Base-by-base conservation (phyloP, 768 basidiomycete genomes). In the Peribolospora kevripleyi region DNA sequence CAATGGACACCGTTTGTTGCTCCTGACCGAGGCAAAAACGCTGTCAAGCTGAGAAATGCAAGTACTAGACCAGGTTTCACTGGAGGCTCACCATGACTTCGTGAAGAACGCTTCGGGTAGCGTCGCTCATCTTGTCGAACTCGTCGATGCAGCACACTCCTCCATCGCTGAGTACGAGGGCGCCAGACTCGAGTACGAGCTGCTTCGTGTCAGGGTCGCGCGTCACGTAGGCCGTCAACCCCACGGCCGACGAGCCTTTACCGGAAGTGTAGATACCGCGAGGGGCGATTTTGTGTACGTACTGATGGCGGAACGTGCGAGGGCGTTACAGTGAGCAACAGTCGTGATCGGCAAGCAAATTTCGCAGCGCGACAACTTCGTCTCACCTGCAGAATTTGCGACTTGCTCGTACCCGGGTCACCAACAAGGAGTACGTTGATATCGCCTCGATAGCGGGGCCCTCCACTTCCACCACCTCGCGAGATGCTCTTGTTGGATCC, bases 91-190 rank as follows among this genome's bases (percentile, higher is more conserved):
- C 84, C 72, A 73, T 73, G 50, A 73, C 72, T 68, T 73, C 72
- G 60, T 73, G 72, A 42, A 73, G 61, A 1, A 73, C 72, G 61
- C 66, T 68, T 56, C 72, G 63, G 5, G 72, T 73, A 6, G 72
- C 65, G 61, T 73, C 72, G 39, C 65, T 66, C 72, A 73, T 73
- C 62, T 73, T 73, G 64, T 73, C 72, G 57, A 98, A 97, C 68
- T 97, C 91, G 61, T 97, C 91, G 61, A 97, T 97, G 65, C 91
- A 97, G 66, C 88, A 95, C 4, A 95, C 87, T 66, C 90, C 91
- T 1, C 91, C 91, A 60, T 95, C 91, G 65, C 83, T 85, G 57
- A 95, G 69, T 2, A 93, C 90, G 8, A 95, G 77, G 0, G 90
- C 90, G 58, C 90, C 90, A 70, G 87, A 90, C 64, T 98, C 91